Conservation (phyloP, 2,329 filamentous ascomycete genomes). For the Aspergillus fructus region DNA sequence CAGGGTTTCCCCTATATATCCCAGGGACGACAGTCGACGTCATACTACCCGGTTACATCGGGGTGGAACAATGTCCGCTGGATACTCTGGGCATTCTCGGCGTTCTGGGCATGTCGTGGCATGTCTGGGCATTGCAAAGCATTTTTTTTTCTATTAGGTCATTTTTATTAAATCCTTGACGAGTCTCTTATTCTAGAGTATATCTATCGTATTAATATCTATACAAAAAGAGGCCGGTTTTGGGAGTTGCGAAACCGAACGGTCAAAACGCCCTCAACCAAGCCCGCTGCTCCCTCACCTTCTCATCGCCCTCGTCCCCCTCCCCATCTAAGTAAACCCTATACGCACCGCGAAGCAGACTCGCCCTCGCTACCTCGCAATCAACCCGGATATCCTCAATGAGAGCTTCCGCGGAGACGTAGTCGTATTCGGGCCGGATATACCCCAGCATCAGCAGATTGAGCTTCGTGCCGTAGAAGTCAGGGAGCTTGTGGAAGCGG, state of each 20-base stretch:
- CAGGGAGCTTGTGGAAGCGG: constrained; percentile 49
- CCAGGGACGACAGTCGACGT: not conserved
- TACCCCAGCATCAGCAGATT: constrained; percentile 80
- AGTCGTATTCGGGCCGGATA: constrained; percentile 86
- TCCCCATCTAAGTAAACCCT: constrained; percentile 37
- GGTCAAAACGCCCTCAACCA: constrained; percentile 37
- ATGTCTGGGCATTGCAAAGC: not conserved
- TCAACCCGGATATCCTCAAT: constrained; percentile 86
- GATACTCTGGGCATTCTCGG: not conserved
- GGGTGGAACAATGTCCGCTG: not conserved
- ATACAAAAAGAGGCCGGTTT: not conserved
- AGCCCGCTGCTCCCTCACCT: constrained; percentile 29
- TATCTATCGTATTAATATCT: not conserved
- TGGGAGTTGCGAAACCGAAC: not conserved
- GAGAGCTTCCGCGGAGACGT: constrained; percentile 76
- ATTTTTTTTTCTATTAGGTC: not conserved
- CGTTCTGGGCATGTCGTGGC: not conserved
- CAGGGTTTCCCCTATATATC: not conserved
- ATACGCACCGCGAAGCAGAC: constrained; percentile 68
- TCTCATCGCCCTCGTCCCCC: constrained; percentile 30
- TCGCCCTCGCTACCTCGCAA: constrained; percentile 76
- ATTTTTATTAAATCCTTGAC: not conserved
- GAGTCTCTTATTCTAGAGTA: not conserved
- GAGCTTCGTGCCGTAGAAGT: constrained; percentile 85
- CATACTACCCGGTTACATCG: not conserved